These are phyloP conservation scores for Lavandula angustifolia DNA, from an alignment of 257 asterid genomes.

Conservation along the genomic window DNA sequence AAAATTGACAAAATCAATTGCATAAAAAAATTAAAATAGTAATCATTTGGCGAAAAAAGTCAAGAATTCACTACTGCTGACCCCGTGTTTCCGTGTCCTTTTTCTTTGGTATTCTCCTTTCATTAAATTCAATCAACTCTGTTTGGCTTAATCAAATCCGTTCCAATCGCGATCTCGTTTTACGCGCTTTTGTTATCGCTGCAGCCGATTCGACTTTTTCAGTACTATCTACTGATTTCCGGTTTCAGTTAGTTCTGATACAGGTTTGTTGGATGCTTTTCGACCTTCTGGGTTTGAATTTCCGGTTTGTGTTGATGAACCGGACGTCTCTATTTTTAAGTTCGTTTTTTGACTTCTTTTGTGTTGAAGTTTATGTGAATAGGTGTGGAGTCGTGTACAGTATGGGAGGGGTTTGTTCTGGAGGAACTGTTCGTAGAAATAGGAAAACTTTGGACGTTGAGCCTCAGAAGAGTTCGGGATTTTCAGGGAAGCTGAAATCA, in stretches of 20 bases:
- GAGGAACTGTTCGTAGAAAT: slow-evolving; percentile 57
- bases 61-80: slow-evolving; percentile 45
- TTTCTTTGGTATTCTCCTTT: slow-evolving; percentile 25
- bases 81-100: slow-evolving; percentile 47
- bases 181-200: slow-evolving; percentile 37
- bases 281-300: neutral
- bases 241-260: neutral
- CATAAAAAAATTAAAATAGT: neutral
- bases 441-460: slow-evolving; percentile 44
- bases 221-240: neutral
- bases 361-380: slow-evolving; percentile 31
- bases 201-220: slow-evolving; percentile 15
- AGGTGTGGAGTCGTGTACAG: slow-evolving; percentile 36
- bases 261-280: slow-evolving; percentile 27
- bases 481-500: slow-evolving; percentile 73
- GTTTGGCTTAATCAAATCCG: slow-evolving; percentile 31
- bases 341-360: slow-evolving; percentile 11
- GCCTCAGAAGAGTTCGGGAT: slow-evolving; percentile 56
- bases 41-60: slow-evolving; percentile 28
- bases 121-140: slow-evolving; percentile 41
- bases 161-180: slow-evolving; percentile 33
- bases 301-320: neutral
- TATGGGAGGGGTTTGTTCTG: slow-evolving; percentile 96
- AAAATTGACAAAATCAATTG: neutral
- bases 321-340: slow-evolving; percentile 3